Evolutionary conservation across 2,329 filamentous ascomycete genomes (phyloP).

Genomic region (Cladophialophora carrionii): DNA sequence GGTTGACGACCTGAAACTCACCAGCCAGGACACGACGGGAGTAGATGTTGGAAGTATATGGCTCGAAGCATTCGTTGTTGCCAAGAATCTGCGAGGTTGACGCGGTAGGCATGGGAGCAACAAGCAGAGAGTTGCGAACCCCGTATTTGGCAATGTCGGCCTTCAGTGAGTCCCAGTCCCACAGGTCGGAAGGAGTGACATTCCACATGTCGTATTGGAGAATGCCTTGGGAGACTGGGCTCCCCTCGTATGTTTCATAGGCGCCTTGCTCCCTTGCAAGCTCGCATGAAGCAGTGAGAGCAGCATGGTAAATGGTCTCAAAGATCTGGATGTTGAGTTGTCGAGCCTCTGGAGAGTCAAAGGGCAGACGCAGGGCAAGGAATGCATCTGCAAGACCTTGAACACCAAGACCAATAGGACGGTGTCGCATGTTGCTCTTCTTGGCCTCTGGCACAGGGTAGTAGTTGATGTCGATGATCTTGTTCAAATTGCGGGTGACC

Average conservation of each 20-base stretch:
- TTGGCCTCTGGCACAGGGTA: slow-evolving; percentile 94
- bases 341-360: slow-evolving; percentile 92
- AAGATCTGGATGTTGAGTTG: slow-evolving; percentile 98
- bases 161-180: slow-evolving; percentile 93
- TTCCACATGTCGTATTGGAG: slow-evolving; percentile 99
- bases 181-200: slow-evolving; percentile 87
- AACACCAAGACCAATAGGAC: slow-evolving; percentile 94
- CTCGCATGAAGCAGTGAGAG: slow-evolving; percentile 84
- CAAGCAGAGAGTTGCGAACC: slow-evolving; percentile 90
- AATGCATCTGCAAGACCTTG: slow-evolving; percentile 98
- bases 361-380: slow-evolving; percentile 92
- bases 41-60: slow-evolving; percentile 99
- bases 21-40: slow-evolving; percentile 95
- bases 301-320: slow-evolving; percentile 98
- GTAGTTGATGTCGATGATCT: slow-evolving; percentile 97
- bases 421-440: slow-evolving; percentile 96
- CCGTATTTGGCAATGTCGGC: slow-evolving; percentile 89
- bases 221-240: slow-evolving; percentile 89
- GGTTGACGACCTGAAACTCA: slow-evolving; percentile 99
- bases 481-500: slow-evolving; percentile 93
- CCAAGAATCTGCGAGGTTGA: slow-evolving; percentile 97
- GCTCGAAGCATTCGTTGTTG: slow-evolving; percentile 99
- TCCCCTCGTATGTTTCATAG: slow-evolving; percentile 90
- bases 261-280: slow-evolving; percentile 80
- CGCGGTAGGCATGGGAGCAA: slow-evolving; percentile 97